Base-by-base conservation (phyloP, 768 basidiomycete species). In the Kwoniella europaea region DNA sequence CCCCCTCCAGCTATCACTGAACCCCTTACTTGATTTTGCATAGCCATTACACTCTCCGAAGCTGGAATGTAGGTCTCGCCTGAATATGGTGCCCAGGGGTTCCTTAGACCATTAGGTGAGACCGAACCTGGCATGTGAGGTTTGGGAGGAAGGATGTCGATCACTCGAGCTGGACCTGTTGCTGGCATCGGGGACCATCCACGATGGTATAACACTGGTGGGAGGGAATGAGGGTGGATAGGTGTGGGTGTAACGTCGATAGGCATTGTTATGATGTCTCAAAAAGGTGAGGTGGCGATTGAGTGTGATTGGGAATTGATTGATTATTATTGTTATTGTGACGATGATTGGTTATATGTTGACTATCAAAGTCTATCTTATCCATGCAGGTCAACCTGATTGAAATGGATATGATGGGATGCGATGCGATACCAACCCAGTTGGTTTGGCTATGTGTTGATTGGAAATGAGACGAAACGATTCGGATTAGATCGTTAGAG, bases 51-150 rank as follows among this genome's bases (percentile, higher is more conserved):
- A 10, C 50, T 53, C 46, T 72, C 66, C 10, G 62, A 16, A 7
- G 57, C 46, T 10, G 78, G 76, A 2, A 56, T 44, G 63, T 77
- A 80, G 1, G 75, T 72, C 24, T 75, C 74, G 3, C 77, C 75
- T 0, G 64, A 55, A 54, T 78, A 75, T 4, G 74, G 69, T 24
- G 75, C 73, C 73, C 75, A 80, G 6, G 75, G 75, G 50, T 76
- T 78, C 10, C 75, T 44, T 24, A 74, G 24, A 0, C 79, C 79
- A 42, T 78, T 78, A 13, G 79, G 74, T 7, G 75, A 54, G 53
- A 71, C 35, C 27, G 57, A 44, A 3, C 59, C 41, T 4, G 67
- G 63, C 20, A 46, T 44, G 43, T 52, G 63, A 55, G n/a, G 27
- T 53, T 27, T n/a, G 24, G 16, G 35, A 60, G 57, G 56, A 54